Evolutionary conservation across 495 filamentous ascomycete species (phyloP), one percentile per base, ranked within the genome.

Genomic region (Aspergillus steynii): DNA sequence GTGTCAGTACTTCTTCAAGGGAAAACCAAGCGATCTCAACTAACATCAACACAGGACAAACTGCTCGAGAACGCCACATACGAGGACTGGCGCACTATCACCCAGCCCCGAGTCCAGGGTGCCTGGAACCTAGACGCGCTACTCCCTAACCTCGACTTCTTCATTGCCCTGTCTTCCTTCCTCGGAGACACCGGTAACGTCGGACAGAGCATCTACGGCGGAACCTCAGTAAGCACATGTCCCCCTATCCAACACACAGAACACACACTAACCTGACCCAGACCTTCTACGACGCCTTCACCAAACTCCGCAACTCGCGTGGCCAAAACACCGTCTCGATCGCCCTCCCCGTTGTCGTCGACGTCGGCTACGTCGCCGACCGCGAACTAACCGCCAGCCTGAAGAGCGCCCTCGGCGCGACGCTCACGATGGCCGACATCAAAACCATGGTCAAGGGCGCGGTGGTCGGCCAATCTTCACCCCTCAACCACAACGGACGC

Each of bases 161-260:
- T 51, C 4, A 42, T 51, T 29, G 50, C 25, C 15, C 50, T 51
- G 1, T 51, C 50, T 29, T 51, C 50, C 14, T 51, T 51, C 50
- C n/a, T 28, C 25, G 50, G 25, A 29, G 50, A 51, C 29, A 51
- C 50, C 5, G 50, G 50, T 51, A 51, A 51, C 50, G 25, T 29
- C 25, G 50, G 25, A 27, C 50, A 51, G 15, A 29, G 10, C 5
- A 51, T 51, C 50, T 51, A 51, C 15, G 25, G 26, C 8, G 50
- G 50, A 15, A 51, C 50, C 1, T 27, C 50, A 5, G 50, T 51
- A 51, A 51, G 50, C 29, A 27, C 45, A 48, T 15, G 45, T 12
- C 45, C 25, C 2, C 14, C 25, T 48, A 3, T 48, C 45, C 14
- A 20, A 20, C 20, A 20, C 20, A 20, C 20, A 20, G 20, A 20